Evolutionary conservation across 805 yeast species (phyloP), one percentile per base, ranked within the genome.

Genomic region (Kuraishia cidri): DNA sequence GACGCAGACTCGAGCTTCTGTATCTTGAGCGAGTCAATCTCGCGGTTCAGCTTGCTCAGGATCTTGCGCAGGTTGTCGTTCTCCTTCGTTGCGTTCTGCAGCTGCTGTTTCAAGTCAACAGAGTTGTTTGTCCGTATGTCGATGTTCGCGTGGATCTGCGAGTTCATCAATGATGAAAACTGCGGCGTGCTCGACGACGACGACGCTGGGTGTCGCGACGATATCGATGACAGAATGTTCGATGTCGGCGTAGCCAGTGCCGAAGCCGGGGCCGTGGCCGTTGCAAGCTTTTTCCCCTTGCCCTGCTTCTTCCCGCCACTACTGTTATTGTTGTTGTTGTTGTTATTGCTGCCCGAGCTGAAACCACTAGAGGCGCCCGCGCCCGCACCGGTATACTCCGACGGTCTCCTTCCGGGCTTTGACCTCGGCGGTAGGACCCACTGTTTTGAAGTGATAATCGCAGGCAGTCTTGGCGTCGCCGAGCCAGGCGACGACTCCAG

Each of bases 401-500:
- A 31, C 11, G 70, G 69, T 44, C 63, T 64, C 13, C 53, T 33
- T 5, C 67, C 69, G 0, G 70, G 71, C 37, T 66, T 67, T 4
- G 78, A 76, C 30, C 79, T 52, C 3, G 78, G 78, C 3, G 78
- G 79, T 24, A 72, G 52, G 4, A 69, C 71, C 76, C 79, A 72
- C 40, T 56, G 53, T 30, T 54, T 56, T 3, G 56, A 49, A 5
- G 56, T 52, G 14, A 52, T 46, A 25, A 52, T 61, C 23, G 57
- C 57, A n/a, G 4, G 75, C 66, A 20, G 62, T 13, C 27, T 15
- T 27, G 12, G 16, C 5, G 5, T 17, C 27, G 7, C 27, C 27
- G n/a, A n/a, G n/a, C n/a, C n/a, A n/a, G n/a, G n/a, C n/a, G n/a
- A n/a, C n/a, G n/a, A n/a, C n/a, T n/a, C n/a, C n/a, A n/a, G n/a